Evolutionary conservation across 352 stramenopile species (phyloP).

Genomic region (Phytophthora boehmeriae): DNA sequence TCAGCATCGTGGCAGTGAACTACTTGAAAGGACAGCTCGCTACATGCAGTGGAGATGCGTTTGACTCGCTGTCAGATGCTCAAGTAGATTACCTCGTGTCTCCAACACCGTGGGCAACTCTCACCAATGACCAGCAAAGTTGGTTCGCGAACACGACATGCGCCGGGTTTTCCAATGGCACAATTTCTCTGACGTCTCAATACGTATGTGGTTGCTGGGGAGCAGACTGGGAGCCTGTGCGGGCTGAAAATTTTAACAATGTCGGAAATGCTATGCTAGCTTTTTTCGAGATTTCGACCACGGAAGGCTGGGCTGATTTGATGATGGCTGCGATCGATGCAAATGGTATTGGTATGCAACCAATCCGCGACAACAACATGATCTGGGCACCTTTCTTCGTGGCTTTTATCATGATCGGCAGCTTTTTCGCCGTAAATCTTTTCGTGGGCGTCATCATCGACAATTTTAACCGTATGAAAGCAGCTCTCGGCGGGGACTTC

Average conservation of each 20-base stretch:
- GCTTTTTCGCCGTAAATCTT: conserved; percentile 95
- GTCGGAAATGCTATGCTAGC: conserved; percentile 76
- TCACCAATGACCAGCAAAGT: conserved; percentile 35
- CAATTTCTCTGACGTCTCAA: conserved; percentile 65
- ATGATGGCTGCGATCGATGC: conserved; percentile 92
- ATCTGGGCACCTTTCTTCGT: conserved; percentile 90
- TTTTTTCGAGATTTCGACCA: conserved; percentile 95
- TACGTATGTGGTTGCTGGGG: conserved; percentile 76
- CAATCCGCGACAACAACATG: conserved; percentile 83
- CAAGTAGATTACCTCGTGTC: conserved; percentile 55
- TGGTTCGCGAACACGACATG: conserved; percentile 42
- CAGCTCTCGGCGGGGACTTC: conserved; percentile 66
- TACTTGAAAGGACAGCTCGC: conserved; percentile 94
- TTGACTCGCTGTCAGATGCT: conserved; percentile 42
- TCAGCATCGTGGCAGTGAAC: conserved; percentile 94
- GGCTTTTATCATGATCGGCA: conserved; percentile 91
- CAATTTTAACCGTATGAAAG: conserved; percentile 94
- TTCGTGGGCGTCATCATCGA: conserved; percentile 96
- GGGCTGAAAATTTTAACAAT: conserved; percentile 88
- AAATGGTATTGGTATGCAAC: conserved; percentile 91
- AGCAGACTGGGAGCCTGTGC: conserved; percentile 49
- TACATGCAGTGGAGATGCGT: conserved; percentile 69
- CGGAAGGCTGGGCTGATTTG: conserved; percentile 92
- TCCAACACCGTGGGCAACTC: conserved; percentile 42
- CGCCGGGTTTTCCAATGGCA: conserved; percentile 19